Percentiles rank a stretch among this genome's conserved stretches.
Evolutionary conservation across 305 asterid species (phyloP).

Genomic region (Fraxinus sp.): DNA sequence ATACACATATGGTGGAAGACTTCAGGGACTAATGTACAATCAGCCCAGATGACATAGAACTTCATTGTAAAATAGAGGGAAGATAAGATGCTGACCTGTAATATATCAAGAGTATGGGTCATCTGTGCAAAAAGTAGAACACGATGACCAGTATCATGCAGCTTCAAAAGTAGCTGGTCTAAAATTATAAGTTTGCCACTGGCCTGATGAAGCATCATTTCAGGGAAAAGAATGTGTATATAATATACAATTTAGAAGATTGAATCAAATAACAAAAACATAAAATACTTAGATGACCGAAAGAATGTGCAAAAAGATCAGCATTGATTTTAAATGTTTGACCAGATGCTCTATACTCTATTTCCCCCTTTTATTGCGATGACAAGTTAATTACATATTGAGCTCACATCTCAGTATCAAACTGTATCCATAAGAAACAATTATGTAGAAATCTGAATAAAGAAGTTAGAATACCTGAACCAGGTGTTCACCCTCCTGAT

Average conservation of each 20-base stretch:
- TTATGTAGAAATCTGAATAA: constrained; percentile 10
- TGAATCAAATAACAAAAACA: constrained; percentile 8
- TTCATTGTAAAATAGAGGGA: constrained; percentile 13
- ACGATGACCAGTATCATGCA: constrained; percentile 68
- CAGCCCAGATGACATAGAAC: constrained; percentile 17
- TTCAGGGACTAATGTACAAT: constrained; percentile 15
- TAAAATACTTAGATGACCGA: constrained; percentile 1
- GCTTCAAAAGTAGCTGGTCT: constrained; percentile 75
- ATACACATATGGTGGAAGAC: constrained; percentile 18
- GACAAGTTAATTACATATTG: neutral
- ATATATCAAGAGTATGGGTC: constrained; percentile 90
- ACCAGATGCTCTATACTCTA: neutral
- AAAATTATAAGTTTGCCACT: constrained; percentile 83
- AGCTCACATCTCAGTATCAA: constrained; percentile 13
- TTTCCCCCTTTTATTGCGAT: constrained; percentile 1
- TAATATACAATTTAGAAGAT: constrained; percentile 14
- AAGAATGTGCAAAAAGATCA: constrained; percentile 16
- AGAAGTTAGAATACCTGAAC: constrained; percentile 61
- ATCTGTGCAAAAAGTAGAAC: constrained; percentile 90
- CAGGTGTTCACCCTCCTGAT: constrained; percentile 96
- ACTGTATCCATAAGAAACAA: neutral
- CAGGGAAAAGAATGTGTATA: constrained; percentile 12
- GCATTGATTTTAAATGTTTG: constrained; percentile 13
- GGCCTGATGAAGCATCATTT: constrained; percentile 51
- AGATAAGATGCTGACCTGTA: constrained; percentile 56